phyloP scores from a whole-genome alignment of 495 filamentous ascomycete genomes.

The Opeltia flavorubescens region DNA sequence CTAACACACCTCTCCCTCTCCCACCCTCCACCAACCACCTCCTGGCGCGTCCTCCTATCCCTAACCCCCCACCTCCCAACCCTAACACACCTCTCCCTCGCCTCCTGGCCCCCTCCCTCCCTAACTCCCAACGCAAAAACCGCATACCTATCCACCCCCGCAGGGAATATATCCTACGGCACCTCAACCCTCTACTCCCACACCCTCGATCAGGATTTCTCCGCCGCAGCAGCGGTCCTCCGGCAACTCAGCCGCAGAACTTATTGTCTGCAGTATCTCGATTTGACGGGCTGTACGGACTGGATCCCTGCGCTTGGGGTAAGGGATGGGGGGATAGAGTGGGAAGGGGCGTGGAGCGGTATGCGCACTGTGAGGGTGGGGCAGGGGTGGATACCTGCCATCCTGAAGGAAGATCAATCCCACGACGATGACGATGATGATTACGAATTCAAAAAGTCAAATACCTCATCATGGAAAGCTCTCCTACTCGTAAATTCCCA shows the following conservation, averaged over 20 bases:
- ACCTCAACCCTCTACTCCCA: constrained; percentile 49
- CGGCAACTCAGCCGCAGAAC: constrained; percentile 50
- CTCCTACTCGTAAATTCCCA: neutral
- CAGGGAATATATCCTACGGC: constrained; percentile 39
- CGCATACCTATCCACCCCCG: constrained; percentile 34
- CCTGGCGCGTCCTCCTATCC: constrained; percentile 53
- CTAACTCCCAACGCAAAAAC: constrained; percentile 45
- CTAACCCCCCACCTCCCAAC: constrained; percentile 46
- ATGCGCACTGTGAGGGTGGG: constrained; percentile 9
- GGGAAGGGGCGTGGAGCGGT: constrained; percentile 8
- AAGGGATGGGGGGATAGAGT: constrained; percentile 10
- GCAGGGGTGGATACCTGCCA: constrained; percentile 4
- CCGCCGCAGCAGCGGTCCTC: constrained; percentile 53
- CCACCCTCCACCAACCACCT: constrained; percentile 29
- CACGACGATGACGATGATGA: neutral
- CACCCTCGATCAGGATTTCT: constrained; percentile 50
- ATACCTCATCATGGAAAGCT: neutral
- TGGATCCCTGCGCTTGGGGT: constrained; percentile 52
- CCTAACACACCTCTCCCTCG: constrained; percentile 64
- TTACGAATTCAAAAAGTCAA: neutral
- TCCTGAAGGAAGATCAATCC: neutral
- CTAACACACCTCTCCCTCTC: constrained; percentile 44
- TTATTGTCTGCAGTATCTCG: constrained; percentile 64
- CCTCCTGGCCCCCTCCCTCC: constrained; percentile 66
- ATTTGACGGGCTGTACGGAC: constrained; percentile 60